These are phyloP conservation scores for Phytophthora citricola DNA, from an alignment of 352 stramenopile species.

Conservation along the genomic window DNA sequence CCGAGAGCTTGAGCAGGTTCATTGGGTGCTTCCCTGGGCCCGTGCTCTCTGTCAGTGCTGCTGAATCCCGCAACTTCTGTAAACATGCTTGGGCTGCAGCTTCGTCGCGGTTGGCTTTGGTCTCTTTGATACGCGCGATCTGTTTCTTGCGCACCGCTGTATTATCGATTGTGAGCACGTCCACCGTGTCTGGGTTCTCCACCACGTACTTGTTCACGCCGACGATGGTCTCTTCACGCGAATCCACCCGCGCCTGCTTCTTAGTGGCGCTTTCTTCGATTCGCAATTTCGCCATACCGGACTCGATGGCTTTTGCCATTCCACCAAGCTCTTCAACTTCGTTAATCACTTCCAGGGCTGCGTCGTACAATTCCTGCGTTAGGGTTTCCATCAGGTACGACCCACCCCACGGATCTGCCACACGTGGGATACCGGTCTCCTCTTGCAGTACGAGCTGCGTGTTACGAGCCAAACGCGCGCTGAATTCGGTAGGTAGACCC, in stretches of 20 bases:
- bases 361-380: slow-evolving; percentile 91
- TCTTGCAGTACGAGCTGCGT: slow-evolving; percentile 99
- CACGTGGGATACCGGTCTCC: slow-evolving; percentile 93
- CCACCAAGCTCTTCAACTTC: slow-evolving; percentile 94
- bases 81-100: slow-evolving; percentile 69
- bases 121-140: slow-evolving; percentile 83
- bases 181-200: slow-evolving; percentile 85
- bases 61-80: slow-evolving; percentile 51
- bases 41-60: slow-evolving; percentile 70
- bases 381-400: slow-evolving; percentile 98
- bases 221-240: slow-evolving; percentile 94
- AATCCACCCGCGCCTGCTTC: slow-evolving; percentile 97
- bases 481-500: slow-evolving; percentile 96
- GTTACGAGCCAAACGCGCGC: slow-evolving; percentile 95
- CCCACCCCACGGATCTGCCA: slow-evolving; percentile 97
- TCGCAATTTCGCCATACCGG: slow-evolving; percentile 95
- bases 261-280: slow-evolving; percentile 97
- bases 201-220: slow-evolving; percentile 98
- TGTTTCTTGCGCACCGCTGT: slow-evolving; percentile 91
- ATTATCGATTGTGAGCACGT: slow-evolving; percentile 96
- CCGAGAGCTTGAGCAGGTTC: slow-evolving; percentile 95
- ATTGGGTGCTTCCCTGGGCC: slow-evolving; percentile 86
- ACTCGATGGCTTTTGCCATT: slow-evolving; percentile 98
- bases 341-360: slow-evolving; percentile 72
- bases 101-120: slow-evolving; percentile 90